Evolutionary conservation across 768 basidiomycete species (phyloP).

Genomic region (Mycena galopus): DNA sequence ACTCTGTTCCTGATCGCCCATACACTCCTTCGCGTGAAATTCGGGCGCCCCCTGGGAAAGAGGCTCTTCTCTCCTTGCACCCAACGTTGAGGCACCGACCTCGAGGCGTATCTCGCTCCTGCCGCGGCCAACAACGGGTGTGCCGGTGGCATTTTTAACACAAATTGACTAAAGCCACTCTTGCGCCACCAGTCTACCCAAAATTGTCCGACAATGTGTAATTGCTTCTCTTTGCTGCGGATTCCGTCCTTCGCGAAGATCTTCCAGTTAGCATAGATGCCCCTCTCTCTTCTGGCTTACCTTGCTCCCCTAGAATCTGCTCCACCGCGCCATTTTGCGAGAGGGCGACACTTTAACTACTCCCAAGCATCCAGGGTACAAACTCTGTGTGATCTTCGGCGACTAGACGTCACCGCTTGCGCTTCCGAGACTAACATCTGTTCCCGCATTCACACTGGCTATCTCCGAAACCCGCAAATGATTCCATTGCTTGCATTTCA

Average conservation of each 20-base stretch:
- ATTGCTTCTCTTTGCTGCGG: background rate
- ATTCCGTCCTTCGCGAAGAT: background rate
- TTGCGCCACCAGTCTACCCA: background rate
- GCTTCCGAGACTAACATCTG: background rate
- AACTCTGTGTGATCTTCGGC: background rate
- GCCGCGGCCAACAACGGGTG: background rate
- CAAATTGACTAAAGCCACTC: background rate
- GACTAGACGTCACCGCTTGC: background rate
- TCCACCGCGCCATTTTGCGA: background rate
- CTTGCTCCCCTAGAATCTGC: background rate
- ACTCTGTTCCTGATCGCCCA: background rate
- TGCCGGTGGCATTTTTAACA: background rate
- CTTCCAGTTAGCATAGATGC: background rate
- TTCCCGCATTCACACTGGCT: background rate
- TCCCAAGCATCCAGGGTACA: background rate
- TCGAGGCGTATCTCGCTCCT: no score
- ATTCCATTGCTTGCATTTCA: constrained; percentile 4
- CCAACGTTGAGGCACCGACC: background rate
- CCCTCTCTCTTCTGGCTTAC: background rate
- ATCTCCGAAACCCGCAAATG: constrained; percentile 4
- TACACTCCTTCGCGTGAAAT: background rate
- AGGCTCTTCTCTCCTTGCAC: background rate
- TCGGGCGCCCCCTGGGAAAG: background rate
- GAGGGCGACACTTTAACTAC: background rate
- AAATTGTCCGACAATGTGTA: background rate